These are phyloP conservation scores for Teunomyces panamensis DNA, from an alignment of 805 yeast genomes.

Conservation along the genomic window DNA sequence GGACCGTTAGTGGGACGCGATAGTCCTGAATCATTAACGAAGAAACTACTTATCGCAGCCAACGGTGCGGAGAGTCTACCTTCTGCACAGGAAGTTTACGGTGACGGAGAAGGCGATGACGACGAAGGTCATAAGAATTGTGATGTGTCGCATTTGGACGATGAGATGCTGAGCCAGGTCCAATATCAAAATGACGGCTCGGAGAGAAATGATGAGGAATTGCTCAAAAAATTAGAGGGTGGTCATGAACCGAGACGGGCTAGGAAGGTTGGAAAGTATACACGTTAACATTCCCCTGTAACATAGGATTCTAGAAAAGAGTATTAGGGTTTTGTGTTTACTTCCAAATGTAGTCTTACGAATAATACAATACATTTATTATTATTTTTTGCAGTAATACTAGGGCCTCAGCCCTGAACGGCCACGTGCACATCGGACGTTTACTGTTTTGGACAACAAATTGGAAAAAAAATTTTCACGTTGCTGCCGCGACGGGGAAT, in stretches of 20 bases:
- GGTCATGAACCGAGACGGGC: slow-evolving; percentile 7
- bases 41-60: not conserved
- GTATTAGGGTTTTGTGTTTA: too few relatives aligned
- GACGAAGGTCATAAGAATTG: slow-evolving; percentile 6
- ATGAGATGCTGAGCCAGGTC: slow-evolving; percentile 19
- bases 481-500: slow-evolving; percentile 1
- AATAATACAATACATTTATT: not conserved
- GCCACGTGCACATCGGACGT: not conserved
- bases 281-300: not conserved
- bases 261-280: slow-evolving; percentile 5
- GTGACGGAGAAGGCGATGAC: not conserved
- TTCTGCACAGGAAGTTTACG: not conserved
- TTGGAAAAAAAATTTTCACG: not conserved
- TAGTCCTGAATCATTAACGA: slow-evolving; percentile 1
- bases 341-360: not conserved
- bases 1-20: slow-evolving; percentile 45
- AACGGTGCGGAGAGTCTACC: not conserved
- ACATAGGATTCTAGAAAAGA: not conserved
- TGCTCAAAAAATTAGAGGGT: slow-evolving; percentile 16
- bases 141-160: slow-evolving; percentile 18
- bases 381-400: not conserved
- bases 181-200: slow-evolving; percentile 23
- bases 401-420: slow-evolving; percentile 2
- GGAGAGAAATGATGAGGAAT: slow-evolving; percentile 14
- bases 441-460: slow-evolving; percentile 1